These are phyloP conservation scores for Parietaria judaica DNA, from an alignment of 306 rosid species.

Conservation along the genomic window DNA sequence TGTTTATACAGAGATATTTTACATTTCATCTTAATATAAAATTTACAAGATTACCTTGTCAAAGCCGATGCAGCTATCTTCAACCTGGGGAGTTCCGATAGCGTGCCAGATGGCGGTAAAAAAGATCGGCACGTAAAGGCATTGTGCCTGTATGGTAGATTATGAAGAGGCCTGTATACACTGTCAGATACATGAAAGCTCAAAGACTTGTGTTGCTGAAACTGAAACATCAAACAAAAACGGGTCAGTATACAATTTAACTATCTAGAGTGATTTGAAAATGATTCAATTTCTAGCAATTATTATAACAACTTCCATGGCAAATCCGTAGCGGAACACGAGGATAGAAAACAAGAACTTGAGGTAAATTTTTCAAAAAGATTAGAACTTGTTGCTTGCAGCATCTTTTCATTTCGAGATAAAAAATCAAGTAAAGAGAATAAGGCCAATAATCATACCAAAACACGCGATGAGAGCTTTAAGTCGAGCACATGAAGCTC, in stretches of 20 bases:
- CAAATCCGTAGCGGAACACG: too few relatives aligned
- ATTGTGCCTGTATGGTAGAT: slow-evolving; percentile 38
- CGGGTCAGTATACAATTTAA: too few relatives aligned
- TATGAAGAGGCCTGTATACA: slow-evolving; percentile 33
- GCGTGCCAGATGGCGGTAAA: slow-evolving; percentile 30
- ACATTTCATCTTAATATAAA: too few relatives aligned
- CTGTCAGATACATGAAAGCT: slow-evolving; percentile 27
- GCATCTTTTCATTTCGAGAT: too few relatives aligned
- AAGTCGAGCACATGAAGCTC: slow-evolving; percentile 28
- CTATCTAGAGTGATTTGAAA: too few relatives aligned
- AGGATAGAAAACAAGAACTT: too few relatives aligned
- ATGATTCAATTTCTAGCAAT: too few relatives aligned
- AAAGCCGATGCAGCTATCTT: slow-evolving; percentile 44
- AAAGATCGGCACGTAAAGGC: slow-evolving; percentile 59
- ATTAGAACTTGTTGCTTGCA: too few relatives aligned
- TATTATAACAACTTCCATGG: too few relatives aligned
- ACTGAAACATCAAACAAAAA: slow-evolving; percentile 29
- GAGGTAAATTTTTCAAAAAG: too few relatives aligned
- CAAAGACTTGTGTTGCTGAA: slow-evolving; percentile 37
- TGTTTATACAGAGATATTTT: too few relatives aligned
- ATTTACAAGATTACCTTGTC: slow-evolving; percentile 39
- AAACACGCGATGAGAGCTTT: slow-evolving; percentile 32
- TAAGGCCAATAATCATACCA: slow-evolving; percentile 32
- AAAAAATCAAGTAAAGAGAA: not conserved
- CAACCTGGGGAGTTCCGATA: slow-evolving; percentile 30